Percentiles rank a stretch among this genome's conserved stretches.
These are phyloP conservation scores for Papiliotrema fonsecae DNA, from an alignment of 1,284 basidiomycete species.

Conservation along the genomic window DNA sequence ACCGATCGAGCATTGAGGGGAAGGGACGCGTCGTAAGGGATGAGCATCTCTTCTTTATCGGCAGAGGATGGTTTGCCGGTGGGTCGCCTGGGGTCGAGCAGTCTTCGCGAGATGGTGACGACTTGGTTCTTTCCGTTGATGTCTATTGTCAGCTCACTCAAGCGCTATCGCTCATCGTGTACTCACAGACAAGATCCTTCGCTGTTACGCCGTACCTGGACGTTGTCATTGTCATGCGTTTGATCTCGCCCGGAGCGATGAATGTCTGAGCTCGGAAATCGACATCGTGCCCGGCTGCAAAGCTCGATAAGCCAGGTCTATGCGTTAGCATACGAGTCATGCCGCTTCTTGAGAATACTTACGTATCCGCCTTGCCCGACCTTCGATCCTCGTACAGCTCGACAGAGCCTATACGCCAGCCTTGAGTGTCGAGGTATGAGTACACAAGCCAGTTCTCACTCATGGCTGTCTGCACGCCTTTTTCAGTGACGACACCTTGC, in stretches of 20 bases:
- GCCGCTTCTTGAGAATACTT: constrained; percentile 13
- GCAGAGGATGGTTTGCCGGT: constrained; percentile 67
- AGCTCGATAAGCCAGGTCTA: constrained; percentile 71
- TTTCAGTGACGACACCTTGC: constrained; percentile 35
- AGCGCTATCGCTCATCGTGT: neutral
- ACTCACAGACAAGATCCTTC: constrained; percentile 77
- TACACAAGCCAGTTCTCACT: constrained; percentile 94
- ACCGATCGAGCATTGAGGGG: constrained; percentile 67
- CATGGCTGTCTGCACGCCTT: constrained; percentile 59
- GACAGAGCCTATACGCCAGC: constrained; percentile 67
- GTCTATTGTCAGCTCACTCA: constrained; percentile 51
- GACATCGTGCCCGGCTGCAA: constrained; percentile 54
- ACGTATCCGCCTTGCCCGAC: constrained; percentile 69
- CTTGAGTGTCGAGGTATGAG: constrained; percentile 55
- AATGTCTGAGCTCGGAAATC: constrained; percentile 59
- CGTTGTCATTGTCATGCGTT: constrained; percentile 65
- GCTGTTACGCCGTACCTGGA: constrained; percentile 83
- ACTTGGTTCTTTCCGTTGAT: constrained; percentile 72
- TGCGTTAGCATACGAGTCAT: constrained; percentile 4
- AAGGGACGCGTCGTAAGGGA: constrained; percentile 77
- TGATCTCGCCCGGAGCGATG: constrained; percentile 63
- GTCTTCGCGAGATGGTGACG: constrained; percentile 64
- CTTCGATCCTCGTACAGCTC: constrained; percentile 78
- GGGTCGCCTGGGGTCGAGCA: constrained; percentile 81
- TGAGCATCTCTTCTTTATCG: constrained; percentile 79